These are phyloP conservation scores for Cadophora luteo-olivacea DNA, from an alignment of 2,329 filamentous ascomycete genomes.

Conservation along the genomic window DNA sequence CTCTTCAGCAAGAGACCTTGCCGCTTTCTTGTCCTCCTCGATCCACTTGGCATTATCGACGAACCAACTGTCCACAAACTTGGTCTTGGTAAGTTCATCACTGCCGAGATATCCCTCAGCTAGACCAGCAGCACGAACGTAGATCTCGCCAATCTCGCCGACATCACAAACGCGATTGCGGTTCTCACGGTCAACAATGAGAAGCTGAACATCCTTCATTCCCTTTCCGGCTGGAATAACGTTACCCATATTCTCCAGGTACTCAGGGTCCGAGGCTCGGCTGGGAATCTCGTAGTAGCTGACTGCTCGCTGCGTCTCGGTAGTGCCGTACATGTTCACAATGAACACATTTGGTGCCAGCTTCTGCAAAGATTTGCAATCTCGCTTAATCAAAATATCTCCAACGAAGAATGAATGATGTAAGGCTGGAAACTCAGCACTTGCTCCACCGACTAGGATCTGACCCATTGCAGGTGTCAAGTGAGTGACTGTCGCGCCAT, in stretches of 20 bases:
- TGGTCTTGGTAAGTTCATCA: slow-evolving; percentile 42
- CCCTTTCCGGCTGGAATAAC: slow-evolving; percentile 84
- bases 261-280: slow-evolving; percentile 65
- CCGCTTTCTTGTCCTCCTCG: slow-evolving; percentile 62
- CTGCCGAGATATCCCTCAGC: slow-evolving; percentile 74
- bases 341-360: slow-evolving; percentile 79
- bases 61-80: slow-evolving; percentile 46
- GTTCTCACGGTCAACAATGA: slow-evolving; percentile 78
- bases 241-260: slow-evolving; percentile 71
- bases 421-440: slow-evolving; percentile 77
- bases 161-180: slow-evolving; percentile 73
- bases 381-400: slow-evolving; percentile 84
- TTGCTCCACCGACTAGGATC: slow-evolving; percentile 86
- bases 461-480: slow-evolving; percentile 97
- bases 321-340: slow-evolving; percentile 88
- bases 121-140: slow-evolving; percentile 80
- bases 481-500: slow-evolving; percentile 80
- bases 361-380: slow-evolving; percentile 77
- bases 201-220: slow-evolving; percentile 87
- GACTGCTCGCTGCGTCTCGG: slow-evolving; percentile 82
- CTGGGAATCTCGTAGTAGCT: slow-evolving; percentile 82
- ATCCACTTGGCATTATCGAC: slow-evolving; percentile 45
- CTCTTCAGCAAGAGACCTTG: slow-evolving; percentile 62
- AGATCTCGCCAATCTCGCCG: slow-evolving; percentile 86
- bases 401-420: slow-evolving; percentile 88